Evolutionary conservation across 108 stramenopile species (phyloP).

Genomic region (Pseudonitzschia pungens): DNA sequence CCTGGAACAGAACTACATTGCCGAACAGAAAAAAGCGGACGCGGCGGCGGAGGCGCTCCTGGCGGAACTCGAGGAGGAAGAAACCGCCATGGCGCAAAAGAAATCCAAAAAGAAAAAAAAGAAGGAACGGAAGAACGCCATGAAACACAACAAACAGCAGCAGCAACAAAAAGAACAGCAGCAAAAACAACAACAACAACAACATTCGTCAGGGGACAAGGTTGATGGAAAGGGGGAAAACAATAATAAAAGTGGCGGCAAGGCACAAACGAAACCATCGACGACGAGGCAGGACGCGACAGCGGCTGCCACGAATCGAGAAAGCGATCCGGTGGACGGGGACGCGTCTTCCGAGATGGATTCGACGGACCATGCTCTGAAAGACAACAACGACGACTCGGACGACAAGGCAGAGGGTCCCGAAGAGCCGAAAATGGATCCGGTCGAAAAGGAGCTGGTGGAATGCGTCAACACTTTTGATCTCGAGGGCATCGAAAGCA

Average conservation of each 20-base stretch:
- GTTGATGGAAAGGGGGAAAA: constrained; percentile 41
- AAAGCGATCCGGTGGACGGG: background rate
- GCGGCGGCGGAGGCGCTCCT: constrained; percentile 85
- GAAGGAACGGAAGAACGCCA: constrained; percentile 72
- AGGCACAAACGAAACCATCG: background rate
- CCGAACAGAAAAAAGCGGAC: constrained; percentile 80
- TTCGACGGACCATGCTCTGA: background rate
- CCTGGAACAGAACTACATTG: constrained; percentile 22
- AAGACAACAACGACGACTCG: background rate
- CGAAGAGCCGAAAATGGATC: constrained; percentile 35
- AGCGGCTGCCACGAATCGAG: background rate
- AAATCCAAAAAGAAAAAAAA: constrained; percentile 77
- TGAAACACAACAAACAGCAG: constrained; percentile 8
- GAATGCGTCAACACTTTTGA: constrained; percentile 58
- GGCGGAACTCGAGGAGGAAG: constrained; percentile 88
- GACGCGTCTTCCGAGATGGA: background rate
- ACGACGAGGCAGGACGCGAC: background rate
- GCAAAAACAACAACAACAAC: constrained; percentile 23
- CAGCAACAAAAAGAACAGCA: constrained; percentile 23
- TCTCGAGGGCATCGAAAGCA: constrained; percentile 68
- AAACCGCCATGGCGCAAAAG: constrained; percentile 45
- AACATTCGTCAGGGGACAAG: constrained; percentile 47
- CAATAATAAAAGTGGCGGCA: background rate
- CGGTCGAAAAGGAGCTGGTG: constrained; percentile 46
- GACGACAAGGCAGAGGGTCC: constrained; percentile 5